phyloP scores from a whole-genome alignment of 2,329 filamentous ascomycete genomes.

The Aotearoamyces nothofagi region DNA sequence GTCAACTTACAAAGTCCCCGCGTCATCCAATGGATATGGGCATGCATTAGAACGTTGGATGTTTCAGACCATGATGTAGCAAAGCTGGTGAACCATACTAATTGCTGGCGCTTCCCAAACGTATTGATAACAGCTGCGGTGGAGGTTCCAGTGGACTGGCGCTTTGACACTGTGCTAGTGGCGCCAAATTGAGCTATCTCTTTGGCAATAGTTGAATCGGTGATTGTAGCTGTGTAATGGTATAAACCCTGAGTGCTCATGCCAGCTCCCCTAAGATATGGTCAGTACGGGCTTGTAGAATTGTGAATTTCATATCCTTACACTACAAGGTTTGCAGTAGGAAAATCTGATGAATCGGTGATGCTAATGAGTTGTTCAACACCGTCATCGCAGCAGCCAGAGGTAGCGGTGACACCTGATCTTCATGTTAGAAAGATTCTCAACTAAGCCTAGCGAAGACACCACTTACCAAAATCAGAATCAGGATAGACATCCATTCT shows the following conservation, averaged over 20 bases:
- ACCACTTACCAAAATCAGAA: conserved; percentile 32
- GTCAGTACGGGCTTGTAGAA: conserved; percentile 8
- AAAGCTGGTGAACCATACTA: conserved; percentile 44
- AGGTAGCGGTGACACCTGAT: conserved; percentile 21
- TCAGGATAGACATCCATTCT: conserved; percentile 41
- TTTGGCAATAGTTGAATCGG: conserved; percentile 35
- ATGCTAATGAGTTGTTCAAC: conserved; percentile 37
- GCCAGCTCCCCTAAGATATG: too few relatives aligned
- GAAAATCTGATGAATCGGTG: conserved; percentile 34
- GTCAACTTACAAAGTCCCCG: conserved; percentile 38
- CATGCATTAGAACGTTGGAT: conserved; percentile 43
- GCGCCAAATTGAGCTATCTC: conserved; percentile 36
- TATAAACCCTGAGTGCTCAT: conserved; percentile 35
- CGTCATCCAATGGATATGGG: conserved; percentile 47
- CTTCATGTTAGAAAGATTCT: conserved; percentile 38
- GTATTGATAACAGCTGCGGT: conserved; percentile 44
- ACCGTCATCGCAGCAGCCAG: conserved; percentile 30
- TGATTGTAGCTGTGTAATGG: conserved; percentile 41
- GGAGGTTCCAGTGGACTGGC: conserved; percentile 21
- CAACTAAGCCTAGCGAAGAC: too few relatives aligned
- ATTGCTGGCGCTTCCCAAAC: conserved; percentile 39
- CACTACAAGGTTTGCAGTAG: conserved; percentile 32
- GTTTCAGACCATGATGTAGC: conserved; percentile 28
- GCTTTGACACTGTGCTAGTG: too few relatives aligned
- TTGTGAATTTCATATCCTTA: conserved; percentile 3